Conservation (phyloP, 176 grass and related monocot genomes). For the Oryza rufipogon region DNA sequence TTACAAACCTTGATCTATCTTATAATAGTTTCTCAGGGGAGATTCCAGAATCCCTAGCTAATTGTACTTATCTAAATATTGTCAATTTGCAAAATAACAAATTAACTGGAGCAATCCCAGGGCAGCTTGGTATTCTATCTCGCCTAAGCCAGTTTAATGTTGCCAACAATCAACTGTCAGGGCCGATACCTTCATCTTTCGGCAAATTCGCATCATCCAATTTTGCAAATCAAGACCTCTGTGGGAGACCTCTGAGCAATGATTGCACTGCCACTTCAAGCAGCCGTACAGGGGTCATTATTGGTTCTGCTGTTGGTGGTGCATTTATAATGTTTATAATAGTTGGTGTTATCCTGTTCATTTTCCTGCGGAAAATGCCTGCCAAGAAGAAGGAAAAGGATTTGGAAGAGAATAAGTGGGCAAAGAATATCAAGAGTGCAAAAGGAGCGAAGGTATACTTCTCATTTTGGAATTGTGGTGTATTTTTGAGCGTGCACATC, state of each 20-base stretch:
- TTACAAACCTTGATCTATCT: constrained; percentile 85
- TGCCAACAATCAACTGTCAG: constrained; percentile 72
- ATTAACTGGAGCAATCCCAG: constrained; percentile 71
- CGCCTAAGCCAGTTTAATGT: constrained; percentile 64
- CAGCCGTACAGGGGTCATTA: constrained; percentile 50
- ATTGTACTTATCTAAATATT: constrained; percentile 75
- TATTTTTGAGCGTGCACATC: neutral
- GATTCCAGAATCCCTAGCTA: constrained; percentile 69
- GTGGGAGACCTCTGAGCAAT: constrained; percentile 55
- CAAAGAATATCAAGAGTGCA: constrained; percentile 80
- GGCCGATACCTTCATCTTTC: constrained; percentile 54
- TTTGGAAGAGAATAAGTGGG: constrained; percentile 96
- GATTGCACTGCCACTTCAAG: constrained; percentile 51
- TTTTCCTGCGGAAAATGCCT: constrained; percentile 76
- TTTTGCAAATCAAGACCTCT: constrained; percentile 74
- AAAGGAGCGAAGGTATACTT: constrained; percentile 82
- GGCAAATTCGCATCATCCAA: constrained; percentile 18
- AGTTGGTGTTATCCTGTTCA: constrained; percentile 67
- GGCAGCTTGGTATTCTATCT: constrained; percentile 55
- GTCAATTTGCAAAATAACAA: constrained; percentile 77
- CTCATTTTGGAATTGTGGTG: neutral
- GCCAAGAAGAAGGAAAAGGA: constrained; percentile 78
- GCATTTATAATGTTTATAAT: constrained; percentile 61
- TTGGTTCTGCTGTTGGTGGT: constrained; percentile 83
- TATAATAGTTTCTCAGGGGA: constrained; percentile 82